phyloP scores from a whole-genome alignment of 164 flowering plant genomes.

The Brasenia schreberi region DNA sequence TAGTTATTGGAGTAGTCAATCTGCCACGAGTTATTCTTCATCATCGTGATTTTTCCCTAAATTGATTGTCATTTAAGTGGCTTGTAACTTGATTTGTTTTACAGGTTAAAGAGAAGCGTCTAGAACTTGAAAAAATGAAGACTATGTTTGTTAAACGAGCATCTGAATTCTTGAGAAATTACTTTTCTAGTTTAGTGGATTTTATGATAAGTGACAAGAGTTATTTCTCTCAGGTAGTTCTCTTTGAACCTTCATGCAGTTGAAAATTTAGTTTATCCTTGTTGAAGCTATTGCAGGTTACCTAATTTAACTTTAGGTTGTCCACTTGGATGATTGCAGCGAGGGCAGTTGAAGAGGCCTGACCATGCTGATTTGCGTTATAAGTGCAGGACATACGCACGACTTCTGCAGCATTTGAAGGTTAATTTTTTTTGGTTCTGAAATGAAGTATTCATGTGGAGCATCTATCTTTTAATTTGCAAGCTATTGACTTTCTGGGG shows the following conservation, averaged over 20 bases:
- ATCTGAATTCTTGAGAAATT: slow-evolving; percentile 87
- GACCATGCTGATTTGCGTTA: slow-evolving; percentile 99
- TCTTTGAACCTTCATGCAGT: slow-evolving; percentile 5
- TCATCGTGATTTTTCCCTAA: too few species aligned
- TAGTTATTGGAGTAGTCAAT: too few species aligned
- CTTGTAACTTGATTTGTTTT: slow-evolving; percentile 1
- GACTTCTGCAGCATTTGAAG: slow-evolving; percentile 93
- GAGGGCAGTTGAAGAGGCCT: slow-evolving; percentile 98
- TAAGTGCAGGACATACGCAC: slow-evolving; percentile 99
- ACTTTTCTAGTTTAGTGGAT: slow-evolving; percentile 94
- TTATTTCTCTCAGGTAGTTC: slow-evolving; percentile 82
- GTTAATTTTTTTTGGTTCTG: slow-evolving; percentile 14
- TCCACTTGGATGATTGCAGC: slow-evolving; percentile 28
- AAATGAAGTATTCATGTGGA: not conserved
- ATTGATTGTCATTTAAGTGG: not conserved
- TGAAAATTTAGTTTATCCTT: not conserved
- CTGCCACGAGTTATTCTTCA: too few species aligned
- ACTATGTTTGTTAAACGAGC: slow-evolving; percentile 82
- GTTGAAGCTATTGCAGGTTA: not conserved
- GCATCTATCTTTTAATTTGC: not conserved
- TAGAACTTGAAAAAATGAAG: slow-evolving; percentile 83
- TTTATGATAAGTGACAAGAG: slow-evolving; percentile 97
- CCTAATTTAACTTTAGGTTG: slow-evolving; percentile 6
- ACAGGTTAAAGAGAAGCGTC: slow-evolving; percentile 87
- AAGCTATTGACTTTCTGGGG: not conserved